These are phyloP conservation scores for Irpex sp. DNA, from an alignment of 1,284 basidiomycete species.

Conservation along the genomic window DNA sequence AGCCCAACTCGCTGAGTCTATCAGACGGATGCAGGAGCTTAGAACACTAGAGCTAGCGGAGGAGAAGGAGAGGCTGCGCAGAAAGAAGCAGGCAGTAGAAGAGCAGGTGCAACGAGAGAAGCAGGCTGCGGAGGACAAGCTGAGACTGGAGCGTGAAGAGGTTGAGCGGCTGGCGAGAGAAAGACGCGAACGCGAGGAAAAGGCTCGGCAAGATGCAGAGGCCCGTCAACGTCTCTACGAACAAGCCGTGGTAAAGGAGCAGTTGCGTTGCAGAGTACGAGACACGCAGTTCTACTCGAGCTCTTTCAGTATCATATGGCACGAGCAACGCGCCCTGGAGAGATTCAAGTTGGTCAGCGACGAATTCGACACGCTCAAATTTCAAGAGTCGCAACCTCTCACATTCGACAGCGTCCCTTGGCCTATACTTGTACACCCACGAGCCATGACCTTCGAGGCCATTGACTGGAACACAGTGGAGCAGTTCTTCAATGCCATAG, in stretches of 20 bases:
- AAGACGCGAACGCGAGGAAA: background rate
- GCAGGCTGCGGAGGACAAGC: background rate
- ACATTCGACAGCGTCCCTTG: constrained; percentile 9
- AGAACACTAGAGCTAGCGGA: background rate
- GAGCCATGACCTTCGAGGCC: background rate
- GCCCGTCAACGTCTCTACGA: background rate
- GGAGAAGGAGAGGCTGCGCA: no score
- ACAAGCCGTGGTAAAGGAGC: background rate
- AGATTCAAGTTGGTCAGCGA: constrained; percentile 5
- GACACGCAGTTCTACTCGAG: background rate
- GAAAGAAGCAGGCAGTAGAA: no score
- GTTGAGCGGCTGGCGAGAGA: background rate
- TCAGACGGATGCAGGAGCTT: background rate
- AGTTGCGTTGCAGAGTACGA: background rate
- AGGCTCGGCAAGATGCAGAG: background rate
- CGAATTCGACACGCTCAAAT: background rate
- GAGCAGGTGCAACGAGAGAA: no score
- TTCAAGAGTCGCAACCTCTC: constrained; percentile 4
- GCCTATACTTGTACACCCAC: constrained; percentile 5
- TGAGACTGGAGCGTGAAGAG: background rate
- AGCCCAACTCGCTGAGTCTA: background rate
- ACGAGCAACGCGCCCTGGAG: background rate
- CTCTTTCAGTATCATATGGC: background rate
- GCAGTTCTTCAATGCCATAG: constrained; percentile 5
- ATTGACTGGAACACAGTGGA: constrained; percentile 10